phyloP scores from a whole-genome alignment of 805 yeast genomes.

The Ogataea sp. region DNA sequence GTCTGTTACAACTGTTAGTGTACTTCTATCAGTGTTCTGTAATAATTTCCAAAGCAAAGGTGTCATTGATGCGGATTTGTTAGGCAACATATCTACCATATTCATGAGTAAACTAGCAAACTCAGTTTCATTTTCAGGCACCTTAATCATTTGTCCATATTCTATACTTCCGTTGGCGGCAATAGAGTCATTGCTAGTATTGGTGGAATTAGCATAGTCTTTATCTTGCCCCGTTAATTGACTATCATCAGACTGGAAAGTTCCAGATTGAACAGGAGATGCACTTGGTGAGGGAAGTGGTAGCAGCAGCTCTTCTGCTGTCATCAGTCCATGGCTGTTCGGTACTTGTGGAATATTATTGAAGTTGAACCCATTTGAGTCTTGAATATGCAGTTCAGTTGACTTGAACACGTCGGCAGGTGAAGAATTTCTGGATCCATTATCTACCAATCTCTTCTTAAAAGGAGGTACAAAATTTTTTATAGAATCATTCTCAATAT shows the following conservation, averaged over 20 bases:
- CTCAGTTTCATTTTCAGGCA: slow-evolving; percentile 14
- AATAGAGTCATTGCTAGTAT: slow-evolving; percentile 6
- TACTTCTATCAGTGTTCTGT: slow-evolving; percentile 47
- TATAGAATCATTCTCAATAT: slow-evolving; percentile 3
- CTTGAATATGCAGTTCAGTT: not conserved
- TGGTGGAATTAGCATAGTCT: not conserved
- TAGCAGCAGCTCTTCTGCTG: slow-evolving; percentile 29
- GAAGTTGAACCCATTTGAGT: not conserved
- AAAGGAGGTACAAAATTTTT: not conserved
- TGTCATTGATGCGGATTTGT: slow-evolving; percentile 41
- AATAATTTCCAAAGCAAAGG: slow-evolving; percentile 39
- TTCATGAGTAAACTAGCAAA: slow-evolving; percentile 29
- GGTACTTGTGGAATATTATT: slow-evolving; percentile 5
- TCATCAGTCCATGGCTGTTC: slow-evolving; percentile 4
- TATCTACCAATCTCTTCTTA: not conserved
- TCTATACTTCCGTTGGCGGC: slow-evolving; percentile 1
- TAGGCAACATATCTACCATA: slow-evolving; percentile 30
- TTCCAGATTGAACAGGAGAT: slow-evolving; percentile 37
- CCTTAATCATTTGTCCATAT: not conserved
- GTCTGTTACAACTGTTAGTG: slow-evolving; percentile 52
- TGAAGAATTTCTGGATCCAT: not conserved
- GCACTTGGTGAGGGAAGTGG: slow-evolving; percentile 68
- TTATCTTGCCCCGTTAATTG: slow-evolving; percentile 12
- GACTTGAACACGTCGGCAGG: not conserved
- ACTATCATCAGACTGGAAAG: slow-evolving; percentile 11